Percentiles rank a stretch among this genome's conserved stretches.
Evolutionary conservation across 352 stramenopile species (phyloP).

Genomic region (Phytopythium mirpurense): DNA sequence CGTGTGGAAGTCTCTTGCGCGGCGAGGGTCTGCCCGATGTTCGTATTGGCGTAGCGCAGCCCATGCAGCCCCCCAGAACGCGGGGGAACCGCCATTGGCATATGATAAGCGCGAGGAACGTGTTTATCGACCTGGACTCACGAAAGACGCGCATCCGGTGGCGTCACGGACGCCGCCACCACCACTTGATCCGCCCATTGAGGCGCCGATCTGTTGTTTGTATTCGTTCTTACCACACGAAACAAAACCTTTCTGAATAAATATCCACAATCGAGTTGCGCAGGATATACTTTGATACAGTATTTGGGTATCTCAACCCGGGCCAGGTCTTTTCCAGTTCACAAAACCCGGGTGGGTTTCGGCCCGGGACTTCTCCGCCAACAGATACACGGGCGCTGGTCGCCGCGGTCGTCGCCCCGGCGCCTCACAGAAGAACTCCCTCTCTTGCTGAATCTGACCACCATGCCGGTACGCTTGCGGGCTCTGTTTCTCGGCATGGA

Average conservation of each 20-base stretch:
- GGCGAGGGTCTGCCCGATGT: neutral
- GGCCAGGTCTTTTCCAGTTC: no score
- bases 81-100: neutral
- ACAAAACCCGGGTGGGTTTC: constrained; percentile 2
- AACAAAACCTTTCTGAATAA: no score
- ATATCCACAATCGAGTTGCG: neutral
- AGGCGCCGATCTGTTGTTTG: no score
- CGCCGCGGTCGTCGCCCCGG: neutral
- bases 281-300: neutral
- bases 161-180: no score
- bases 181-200: no score
- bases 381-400: neutral
- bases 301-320: neutral
- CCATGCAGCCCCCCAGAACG: neutral
- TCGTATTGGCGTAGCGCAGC: neutral
- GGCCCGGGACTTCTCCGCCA: constrained; percentile 2
- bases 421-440: constrained; percentile 9
- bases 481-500: neutral
- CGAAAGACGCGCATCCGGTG: neutral
- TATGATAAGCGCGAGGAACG: no score
- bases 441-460: constrained; percentile 9
- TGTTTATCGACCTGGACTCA: neutral
- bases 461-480: constrained; percentile 5
- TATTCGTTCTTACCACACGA: no score
- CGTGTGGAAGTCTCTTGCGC: no score